Evolutionary conservation across 352 stramenopile species (phyloP).

Genomic region (Plasmopara muralis): DNA sequence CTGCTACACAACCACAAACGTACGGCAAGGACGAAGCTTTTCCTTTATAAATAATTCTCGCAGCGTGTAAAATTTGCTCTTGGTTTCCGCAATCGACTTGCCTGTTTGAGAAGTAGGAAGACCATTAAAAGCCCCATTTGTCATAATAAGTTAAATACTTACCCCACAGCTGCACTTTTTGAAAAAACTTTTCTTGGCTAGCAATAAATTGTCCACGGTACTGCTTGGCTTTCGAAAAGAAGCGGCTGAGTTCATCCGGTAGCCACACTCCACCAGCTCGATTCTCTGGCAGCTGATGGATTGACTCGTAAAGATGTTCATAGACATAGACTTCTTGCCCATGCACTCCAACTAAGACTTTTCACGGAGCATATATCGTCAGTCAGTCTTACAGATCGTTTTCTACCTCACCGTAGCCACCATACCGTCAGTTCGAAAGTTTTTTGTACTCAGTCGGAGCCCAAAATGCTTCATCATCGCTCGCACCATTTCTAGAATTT

Average conservation of each 20-base stretch:
- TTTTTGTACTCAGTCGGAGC: conserved; percentile 54
- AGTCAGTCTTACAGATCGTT: not conserved
- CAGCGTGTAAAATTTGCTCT: conserved; percentile 67
- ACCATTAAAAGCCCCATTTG: not conserved
- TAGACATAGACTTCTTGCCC: conserved; percentile 42
- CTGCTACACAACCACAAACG: conserved; percentile 1
- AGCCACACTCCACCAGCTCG: conserved; percentile 50
- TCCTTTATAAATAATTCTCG: conserved; percentile 59
- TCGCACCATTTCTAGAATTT: conserved; percentile 44
- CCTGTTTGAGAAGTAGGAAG: conserved; percentile 15
- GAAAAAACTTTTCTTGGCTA: conserved; percentile 53
- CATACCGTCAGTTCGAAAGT: conserved; percentile 59
- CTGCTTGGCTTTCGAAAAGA: conserved; percentile 51
- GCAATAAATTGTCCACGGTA: conserved; percentile 40
- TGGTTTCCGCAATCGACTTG: conserved; percentile 53
- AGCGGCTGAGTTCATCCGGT: conserved; percentile 55
- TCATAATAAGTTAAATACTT: not conserved
- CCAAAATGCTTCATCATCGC: conserved; percentile 53
- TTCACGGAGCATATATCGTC: conserved; percentile 1
- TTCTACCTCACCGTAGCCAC: no score
- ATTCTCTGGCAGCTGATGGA: conserved; percentile 52
- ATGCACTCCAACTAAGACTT: conserved; percentile 25
- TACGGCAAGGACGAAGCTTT: conserved; percentile 21
- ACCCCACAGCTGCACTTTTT: conserved; percentile 61
- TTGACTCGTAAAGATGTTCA: conserved; percentile 70